phyloP scores from a whole-genome alignment of 352 stramenopile genomes.

The Pilasporangium apinafurcum region DNA sequence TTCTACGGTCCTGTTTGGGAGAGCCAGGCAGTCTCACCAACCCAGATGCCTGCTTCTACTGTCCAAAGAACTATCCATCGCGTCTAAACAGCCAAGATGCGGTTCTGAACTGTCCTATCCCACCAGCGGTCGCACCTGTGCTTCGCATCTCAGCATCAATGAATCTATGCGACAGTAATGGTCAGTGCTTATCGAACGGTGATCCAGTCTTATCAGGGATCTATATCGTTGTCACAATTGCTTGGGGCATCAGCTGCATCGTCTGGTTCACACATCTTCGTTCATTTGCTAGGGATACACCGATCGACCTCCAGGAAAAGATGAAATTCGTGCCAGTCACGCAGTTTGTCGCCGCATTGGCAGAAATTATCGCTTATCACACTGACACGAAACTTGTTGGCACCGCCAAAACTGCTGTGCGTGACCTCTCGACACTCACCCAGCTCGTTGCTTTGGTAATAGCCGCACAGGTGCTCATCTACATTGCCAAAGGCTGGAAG shows the following conservation, averaged over 20 bases:
- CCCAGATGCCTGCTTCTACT: constrained; percentile 57
- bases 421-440: constrained; percentile 27
- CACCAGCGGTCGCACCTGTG: constrained; percentile 19
- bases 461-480: constrained; percentile 36
- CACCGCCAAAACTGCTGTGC: constrained; percentile 23
- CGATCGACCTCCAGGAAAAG: constrained; percentile 42
- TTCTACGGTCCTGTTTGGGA: constrained; percentile 43
- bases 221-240: constrained; percentile 24
- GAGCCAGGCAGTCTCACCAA: constrained; percentile 7
- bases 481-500: constrained; percentile 67
- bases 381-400: constrained; percentile 19
- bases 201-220: constrained; percentile 12
- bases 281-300: constrained; percentile 25
- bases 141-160: constrained; percentile 36
- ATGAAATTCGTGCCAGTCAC: constrained; percentile 46
- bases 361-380: constrained; percentile 25
- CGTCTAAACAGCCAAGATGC: constrained; percentile 8
- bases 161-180: constrained; percentile 40
- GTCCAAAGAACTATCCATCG: constrained; percentile 22
- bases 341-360: constrained; percentile 17
- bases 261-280: constrained; percentile 51
- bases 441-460: constrained; percentile 39
- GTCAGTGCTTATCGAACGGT: constrained; percentile 22
- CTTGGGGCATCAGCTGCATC: constrained; percentile 24
- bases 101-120: constrained; percentile 20